phyloP scores from a whole-genome alignment of 768 basidiomycete genomes.

The Pleurotus pulmonarius region DNA sequence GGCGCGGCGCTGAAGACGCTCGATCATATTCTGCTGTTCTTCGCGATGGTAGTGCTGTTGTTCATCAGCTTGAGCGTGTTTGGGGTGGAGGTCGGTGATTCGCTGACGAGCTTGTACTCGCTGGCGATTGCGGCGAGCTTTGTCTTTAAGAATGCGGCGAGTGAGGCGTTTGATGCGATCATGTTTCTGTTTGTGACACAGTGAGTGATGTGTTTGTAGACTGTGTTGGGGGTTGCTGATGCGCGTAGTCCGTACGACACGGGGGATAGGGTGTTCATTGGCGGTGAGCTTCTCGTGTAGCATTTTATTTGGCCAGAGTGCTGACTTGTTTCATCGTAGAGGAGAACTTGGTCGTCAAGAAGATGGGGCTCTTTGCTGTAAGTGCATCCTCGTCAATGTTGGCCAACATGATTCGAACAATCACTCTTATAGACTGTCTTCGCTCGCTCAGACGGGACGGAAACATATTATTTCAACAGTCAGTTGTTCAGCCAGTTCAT shows the following conservation, averaged over 20 bases:
- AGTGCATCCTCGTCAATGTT: conserved; percentile 10
- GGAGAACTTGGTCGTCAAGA: conserved; percentile 73
- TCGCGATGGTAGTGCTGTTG: conserved; percentile 62
- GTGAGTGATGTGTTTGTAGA: conserved; percentile 37
- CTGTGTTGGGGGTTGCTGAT: background rate
- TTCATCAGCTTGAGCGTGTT: conserved; percentile 75
- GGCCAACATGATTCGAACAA: background rate
- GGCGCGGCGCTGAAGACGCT: conserved; percentile 62
- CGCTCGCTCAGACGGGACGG: conserved; percentile 66
- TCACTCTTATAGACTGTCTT: conserved; percentile 53
- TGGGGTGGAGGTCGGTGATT: conserved; percentile 59
- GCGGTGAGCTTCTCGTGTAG: conserved; percentile 30
- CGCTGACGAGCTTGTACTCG: conserved; percentile 70
- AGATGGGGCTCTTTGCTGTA: conserved; percentile 76
- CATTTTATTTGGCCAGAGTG: background rate
- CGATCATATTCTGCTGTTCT: conserved; percentile 57
- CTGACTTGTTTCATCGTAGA: conserved; percentile 26
- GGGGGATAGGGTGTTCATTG: conserved; percentile 79
- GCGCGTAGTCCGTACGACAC: conserved; percentile 68
- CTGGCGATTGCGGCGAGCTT: conserved; percentile 73
- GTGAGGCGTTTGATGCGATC: conserved; percentile 72
- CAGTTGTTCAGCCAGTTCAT: conserved; percentile 75
- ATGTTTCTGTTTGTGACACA: conserved; percentile 84
- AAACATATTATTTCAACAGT: conserved; percentile 81
- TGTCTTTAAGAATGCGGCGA: conserved; percentile 74